Percentiles rank a stretch among this genome's conserved stretches.
Conservation (phyloP, 1,284 basidiomycete species). For the Stygiomarasmius scandens region DNA sequence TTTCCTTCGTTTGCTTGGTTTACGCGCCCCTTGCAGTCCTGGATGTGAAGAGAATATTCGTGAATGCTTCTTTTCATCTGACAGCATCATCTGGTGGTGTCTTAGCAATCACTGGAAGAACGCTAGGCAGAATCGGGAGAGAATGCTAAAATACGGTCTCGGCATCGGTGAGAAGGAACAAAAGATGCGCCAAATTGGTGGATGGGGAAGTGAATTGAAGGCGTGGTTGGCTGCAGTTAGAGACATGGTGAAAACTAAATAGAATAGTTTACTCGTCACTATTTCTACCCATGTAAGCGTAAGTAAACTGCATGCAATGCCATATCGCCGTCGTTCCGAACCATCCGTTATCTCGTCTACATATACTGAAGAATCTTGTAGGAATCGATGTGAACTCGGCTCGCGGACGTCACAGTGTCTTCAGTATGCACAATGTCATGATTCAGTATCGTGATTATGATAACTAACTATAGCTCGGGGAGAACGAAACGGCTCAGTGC, state of each 20-base stretch:
- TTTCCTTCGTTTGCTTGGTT: conserved; percentile 46
- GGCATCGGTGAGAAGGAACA: conserved; percentile 27
- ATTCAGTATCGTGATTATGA: too few species aligned
- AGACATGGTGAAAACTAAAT: conserved; percentile 26
- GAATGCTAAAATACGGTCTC: conserved; percentile 33
- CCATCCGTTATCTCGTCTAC: too few species aligned
- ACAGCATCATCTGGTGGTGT: conserved; percentile 59
- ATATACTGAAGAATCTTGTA: too few species aligned
- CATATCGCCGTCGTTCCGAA: too few species aligned
- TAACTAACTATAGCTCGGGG: too few species aligned
- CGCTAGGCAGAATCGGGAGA: conserved; percentile 27
- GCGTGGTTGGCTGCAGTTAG: conserved; percentile 39
- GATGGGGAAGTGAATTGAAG: conserved; percentile 39
- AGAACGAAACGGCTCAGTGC: not conserved
- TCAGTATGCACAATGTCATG: too few species aligned
- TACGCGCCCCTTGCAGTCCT: conserved; percentile 14
- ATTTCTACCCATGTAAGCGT: too few species aligned
- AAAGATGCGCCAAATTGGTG: conserved; percentile 49
- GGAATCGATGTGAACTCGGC: too few species aligned
- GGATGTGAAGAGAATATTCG: not conserved
- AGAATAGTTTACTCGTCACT: not conserved
- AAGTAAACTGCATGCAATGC: too few species aligned
- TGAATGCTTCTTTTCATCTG: not conserved
- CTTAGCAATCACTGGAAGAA: conserved; percentile 42
- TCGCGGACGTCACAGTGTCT: too few species aligned